Evolutionary conservation across 2,329 filamentous ascomycete species (phyloP).

Genomic region (Zasmidium angulare): DNA sequence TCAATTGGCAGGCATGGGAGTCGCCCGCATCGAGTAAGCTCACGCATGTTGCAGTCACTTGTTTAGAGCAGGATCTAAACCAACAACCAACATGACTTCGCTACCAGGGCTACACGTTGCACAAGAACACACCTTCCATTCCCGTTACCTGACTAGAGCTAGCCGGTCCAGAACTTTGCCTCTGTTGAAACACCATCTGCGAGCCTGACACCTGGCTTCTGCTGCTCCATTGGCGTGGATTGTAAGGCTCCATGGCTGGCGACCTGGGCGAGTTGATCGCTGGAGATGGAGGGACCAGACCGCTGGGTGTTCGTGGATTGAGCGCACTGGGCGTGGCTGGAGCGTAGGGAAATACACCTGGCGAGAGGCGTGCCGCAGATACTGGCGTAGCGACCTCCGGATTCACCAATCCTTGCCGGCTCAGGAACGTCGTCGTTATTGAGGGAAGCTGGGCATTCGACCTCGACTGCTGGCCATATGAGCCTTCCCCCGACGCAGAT

Average conservation of each 20-base stretch:
- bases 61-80: neutral
- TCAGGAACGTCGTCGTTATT: conserved; percentile 30
- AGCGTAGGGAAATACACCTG: conserved; percentile 26
- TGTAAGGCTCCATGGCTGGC: conserved; percentile 43
- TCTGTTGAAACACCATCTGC: conserved; percentile 35
- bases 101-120: neutral
- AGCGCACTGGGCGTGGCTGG: conserved; percentile 26
- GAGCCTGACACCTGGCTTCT: conserved; percentile 39
- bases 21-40: neutral
- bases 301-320: conserved; percentile 19
- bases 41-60: neutral
- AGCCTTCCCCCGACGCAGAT: conserved; percentile 9
- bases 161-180: conserved; percentile 29
- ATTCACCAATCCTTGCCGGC: conserved; percentile 30
- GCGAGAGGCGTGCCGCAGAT: conserved; percentile 36
- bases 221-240: conserved; percentile 51
- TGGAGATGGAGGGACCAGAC: conserved; percentile 15
- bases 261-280: conserved; percentile 28
- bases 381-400: conserved; percentile 35
- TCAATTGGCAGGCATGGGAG: neutral
- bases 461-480: conserved; percentile 10
- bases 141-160: conserved; percentile 44
- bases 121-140: conserved; percentile 48
- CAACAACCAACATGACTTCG: conserved; percentile 1
- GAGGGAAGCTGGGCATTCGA: conserved; percentile 23